Percentiles rank a stretch among this genome's conserved stretches.
Evolutionary conservation across 306 rosid genomes (phyloP).

Genomic region (Gastrolobium bilobum): DNA sequence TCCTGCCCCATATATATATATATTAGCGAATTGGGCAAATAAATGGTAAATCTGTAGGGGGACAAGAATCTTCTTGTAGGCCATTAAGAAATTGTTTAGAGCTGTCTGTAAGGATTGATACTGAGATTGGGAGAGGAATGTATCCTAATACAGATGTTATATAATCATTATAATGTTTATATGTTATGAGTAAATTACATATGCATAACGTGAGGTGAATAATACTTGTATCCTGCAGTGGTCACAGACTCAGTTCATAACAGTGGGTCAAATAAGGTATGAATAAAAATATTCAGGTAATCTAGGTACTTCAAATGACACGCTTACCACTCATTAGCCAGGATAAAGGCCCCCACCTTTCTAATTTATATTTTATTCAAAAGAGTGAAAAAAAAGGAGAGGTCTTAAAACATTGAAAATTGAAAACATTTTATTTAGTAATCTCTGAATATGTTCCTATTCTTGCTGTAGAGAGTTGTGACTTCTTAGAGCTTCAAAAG

Average conservation of each 20-base stretch:
- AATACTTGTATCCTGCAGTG: conserved; percentile 55
- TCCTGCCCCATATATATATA: not conserved
- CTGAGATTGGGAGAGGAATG: conserved; percentile 48
- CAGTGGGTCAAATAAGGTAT: conserved; percentile 7
- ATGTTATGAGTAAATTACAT: conserved; percentile 66
- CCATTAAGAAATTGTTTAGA: conserved; percentile 53
- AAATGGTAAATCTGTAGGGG: conserved; percentile 41
- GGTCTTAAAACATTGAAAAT: not conserved
- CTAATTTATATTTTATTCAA: not conserved
- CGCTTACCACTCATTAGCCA: conserved; percentile 30
- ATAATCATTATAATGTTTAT: conserved; percentile 64
- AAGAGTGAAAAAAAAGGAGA: not conserved
- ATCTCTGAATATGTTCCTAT: not conserved
- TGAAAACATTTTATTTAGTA: not conserved
- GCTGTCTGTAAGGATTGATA: conserved; percentile 57
- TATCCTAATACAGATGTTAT: conserved; percentile 51
- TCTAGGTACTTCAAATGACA: conserved; percentile 27
- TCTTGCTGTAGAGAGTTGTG: not conserved
- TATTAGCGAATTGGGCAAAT: conserved; percentile 15
- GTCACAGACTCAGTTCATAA: conserved; percentile 39
- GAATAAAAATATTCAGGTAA: conserved; percentile 31
- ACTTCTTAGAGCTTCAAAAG: not conserved
- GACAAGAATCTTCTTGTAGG: conserved; percentile 56
- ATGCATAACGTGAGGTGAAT: conserved; percentile 71
- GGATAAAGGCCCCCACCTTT: not conserved